Percentiles rank a stretch among this genome's conserved stretches.
Evolutionary conservation across 257 asterid species (phyloP).

Genomic region (Euphrasia confusa): DNA sequence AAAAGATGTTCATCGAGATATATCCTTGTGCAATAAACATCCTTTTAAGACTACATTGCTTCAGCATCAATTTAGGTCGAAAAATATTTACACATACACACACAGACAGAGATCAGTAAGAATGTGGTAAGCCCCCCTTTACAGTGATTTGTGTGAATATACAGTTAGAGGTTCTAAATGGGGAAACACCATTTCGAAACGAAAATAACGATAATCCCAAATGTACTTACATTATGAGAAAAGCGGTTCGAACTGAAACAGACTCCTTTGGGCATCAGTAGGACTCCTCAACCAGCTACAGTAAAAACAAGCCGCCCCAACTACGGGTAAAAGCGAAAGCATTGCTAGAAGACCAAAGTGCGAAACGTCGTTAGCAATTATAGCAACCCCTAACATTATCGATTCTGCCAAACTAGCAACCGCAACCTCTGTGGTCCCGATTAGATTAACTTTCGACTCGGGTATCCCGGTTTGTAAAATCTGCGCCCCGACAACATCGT

Average conservation of each 20-base stretch:
- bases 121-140: constrained; percentile 18
- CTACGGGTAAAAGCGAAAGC: constrained; percentile 71
- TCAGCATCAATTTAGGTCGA: too few relatives aligned
- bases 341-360: constrained; percentile 78
- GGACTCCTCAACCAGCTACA: constrained; percentile 85
- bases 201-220: background rate
- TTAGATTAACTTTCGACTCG: constrained; percentile 87
- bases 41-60: too few relatives aligned
- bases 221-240: constrained; percentile 45
- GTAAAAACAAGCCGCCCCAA: constrained; percentile 77
- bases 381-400: constrained; percentile 83
- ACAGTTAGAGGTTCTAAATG: constrained; percentile 7
- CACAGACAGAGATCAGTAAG: constrained; percentile 2
- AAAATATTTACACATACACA: too few relatives aligned
- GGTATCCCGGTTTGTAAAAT: constrained; percentile 96
- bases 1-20: background rate
- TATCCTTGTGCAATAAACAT: too few relatives aligned
- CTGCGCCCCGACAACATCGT: constrained; percentile 84
- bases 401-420: constrained; percentile 90
- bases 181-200: constrained; percentile 2
- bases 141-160: constrained; percentile 20
- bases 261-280: constrained; percentile 68
- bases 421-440: constrained; percentile 89
- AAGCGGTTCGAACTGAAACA: constrained; percentile 51
- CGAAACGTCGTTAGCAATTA: constrained; percentile 77